Evolutionary conservation across 257 asterid species (phyloP).

Genomic region (Solanum piurae): DNA sequence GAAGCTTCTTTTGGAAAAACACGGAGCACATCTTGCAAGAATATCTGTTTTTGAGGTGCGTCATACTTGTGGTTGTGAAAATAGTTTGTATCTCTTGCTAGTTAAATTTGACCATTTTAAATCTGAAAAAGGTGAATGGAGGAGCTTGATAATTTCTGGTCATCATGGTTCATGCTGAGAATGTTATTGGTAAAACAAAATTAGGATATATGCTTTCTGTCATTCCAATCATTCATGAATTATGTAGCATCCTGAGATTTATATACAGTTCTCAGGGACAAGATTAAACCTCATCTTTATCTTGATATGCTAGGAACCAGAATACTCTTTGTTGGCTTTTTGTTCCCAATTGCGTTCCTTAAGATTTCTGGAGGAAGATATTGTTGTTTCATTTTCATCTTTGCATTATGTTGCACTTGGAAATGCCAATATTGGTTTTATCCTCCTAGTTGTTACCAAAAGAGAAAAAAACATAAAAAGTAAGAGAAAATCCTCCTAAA

Average conservation of each 20-base stretch:
- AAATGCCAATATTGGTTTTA: background rate
- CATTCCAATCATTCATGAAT: background rate
- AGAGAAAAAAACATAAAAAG: background rate
- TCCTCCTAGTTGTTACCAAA: background rate
- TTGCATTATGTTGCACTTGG: background rate
- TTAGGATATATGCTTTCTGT: background rate
- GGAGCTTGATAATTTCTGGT: background rate
- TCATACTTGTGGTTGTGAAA: background rate
- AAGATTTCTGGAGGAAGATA: background rate
- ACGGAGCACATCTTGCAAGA: conserved; percentile 85
- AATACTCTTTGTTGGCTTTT: background rate
- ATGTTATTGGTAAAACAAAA: background rate
- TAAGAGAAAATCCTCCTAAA: background rate
- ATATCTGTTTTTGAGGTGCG: conserved; percentile 89
- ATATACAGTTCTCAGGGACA: background rate
- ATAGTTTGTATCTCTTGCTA: background rate
- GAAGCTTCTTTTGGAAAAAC: conserved; percentile 79
- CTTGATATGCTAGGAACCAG: background rate
- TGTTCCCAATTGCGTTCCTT: background rate
- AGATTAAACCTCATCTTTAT: background rate
- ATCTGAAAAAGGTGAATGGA: background rate
- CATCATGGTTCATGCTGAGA: background rate
- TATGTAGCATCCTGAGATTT: background rate
- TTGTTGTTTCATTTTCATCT: background rate
- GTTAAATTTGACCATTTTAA: background rate